These are phyloP conservation scores for Xylaria castorea DNA, from an alignment of 495 filamentous ascomycete genomes.

Conservation along the genomic window DNA sequence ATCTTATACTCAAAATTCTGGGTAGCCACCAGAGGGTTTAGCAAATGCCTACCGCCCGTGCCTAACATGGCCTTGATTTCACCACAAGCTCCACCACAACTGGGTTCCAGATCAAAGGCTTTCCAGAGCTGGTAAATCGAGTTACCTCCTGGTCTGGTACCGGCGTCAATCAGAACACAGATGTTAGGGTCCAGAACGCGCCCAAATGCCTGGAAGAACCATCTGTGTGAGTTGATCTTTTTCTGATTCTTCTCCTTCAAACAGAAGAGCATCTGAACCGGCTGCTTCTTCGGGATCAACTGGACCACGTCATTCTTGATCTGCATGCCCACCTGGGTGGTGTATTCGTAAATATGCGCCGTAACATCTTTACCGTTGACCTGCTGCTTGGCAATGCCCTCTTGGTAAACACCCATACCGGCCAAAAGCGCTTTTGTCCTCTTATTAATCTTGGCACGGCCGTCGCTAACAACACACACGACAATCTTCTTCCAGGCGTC, in stretches of 20 bases:
- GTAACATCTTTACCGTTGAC: slow-evolving; percentile 98
- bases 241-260: slow-evolving; percentile 99
- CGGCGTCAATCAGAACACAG: slow-evolving; percentile 94
- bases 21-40: slow-evolving; percentile 93
- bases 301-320: slow-evolving; percentile 88
- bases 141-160: slow-evolving; percentile 89
- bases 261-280: slow-evolving; percentile 97
- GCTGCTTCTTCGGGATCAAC: slow-evolving; percentile 76
- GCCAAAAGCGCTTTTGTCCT: slow-evolving; percentile 89
- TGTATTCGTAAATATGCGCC: slow-evolving; percentile 99
- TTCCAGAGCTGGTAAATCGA: slow-evolving; percentile 99
- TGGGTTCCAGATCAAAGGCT: slow-evolving; percentile 96
- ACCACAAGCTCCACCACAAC: slow-evolving; percentile 96
- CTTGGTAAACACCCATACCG: slow-evolving; percentile 95
- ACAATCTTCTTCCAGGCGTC: slow-evolving; percentile 99
- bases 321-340: slow-evolving; percentile 85
- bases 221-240: slow-evolving; percentile 99
- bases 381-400: slow-evolving; percentile 98
- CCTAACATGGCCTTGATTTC: slow-evolving; percentile 99
- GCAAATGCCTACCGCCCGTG: slow-evolving; percentile 80
- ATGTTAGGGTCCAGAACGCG: slow-evolving; percentile 92
- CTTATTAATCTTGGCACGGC: slow-evolving; percentile 97
- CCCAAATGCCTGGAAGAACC: slow-evolving; percentile 99
- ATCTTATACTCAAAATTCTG: slow-evolving; percentile 99
- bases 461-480: slow-evolving; percentile 97